phyloP scores from a whole-genome alignment of 257 asterid genomes.

The Solanum chiquidenum region DNA sequence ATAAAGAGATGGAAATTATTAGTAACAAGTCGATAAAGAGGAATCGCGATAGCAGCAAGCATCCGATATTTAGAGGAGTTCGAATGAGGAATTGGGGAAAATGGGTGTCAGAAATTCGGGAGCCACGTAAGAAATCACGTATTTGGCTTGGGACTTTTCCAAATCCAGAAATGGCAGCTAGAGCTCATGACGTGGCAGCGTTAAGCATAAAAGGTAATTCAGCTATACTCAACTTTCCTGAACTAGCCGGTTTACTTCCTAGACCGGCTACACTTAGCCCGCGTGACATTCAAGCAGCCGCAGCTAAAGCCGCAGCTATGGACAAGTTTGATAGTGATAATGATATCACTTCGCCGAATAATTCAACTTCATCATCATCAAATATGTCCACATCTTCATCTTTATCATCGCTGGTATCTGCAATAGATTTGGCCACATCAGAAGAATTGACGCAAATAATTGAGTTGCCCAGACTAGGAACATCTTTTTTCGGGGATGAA shows the following conservation, averaged over 20 bases:
- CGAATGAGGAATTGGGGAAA: slow-evolving; percentile 90
- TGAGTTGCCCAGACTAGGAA: slow-evolving; percentile 57
- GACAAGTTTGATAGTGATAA: slow-evolving; percentile 17
- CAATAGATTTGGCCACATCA: slow-evolving; percentile 23
- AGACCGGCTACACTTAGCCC: slow-evolving; percentile 60
- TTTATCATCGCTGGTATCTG: slow-evolving; percentile 25
- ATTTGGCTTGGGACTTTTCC: slow-evolving; percentile 85
- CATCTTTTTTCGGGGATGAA: slow-evolving; percentile 30
- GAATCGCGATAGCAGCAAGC: slow-evolving; percentile 36
- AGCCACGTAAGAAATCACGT: slow-evolving; percentile 76
- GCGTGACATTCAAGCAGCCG: slow-evolving; percentile 77
- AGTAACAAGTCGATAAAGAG: slow-evolving; percentile 27
- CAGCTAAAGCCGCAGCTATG: slow-evolving; percentile 86
- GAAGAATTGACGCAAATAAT: slow-evolving; percentile 64
- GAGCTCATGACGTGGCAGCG: slow-evolving; percentile 92
- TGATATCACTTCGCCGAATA: neutral
- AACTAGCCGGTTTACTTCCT: slow-evolving; percentile 41
- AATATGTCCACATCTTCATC: slow-evolving; percentile 13
- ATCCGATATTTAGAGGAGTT: slow-evolving; percentile 68
- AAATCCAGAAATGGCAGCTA: slow-evolving; percentile 85
- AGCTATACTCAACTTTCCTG: slow-evolving; percentile 65
- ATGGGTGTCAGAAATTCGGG: slow-evolving; percentile 86
- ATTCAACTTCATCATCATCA: neutral
- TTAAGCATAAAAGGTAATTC: slow-evolving; percentile 62
- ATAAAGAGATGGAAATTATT: neutral